Evolutionary conservation across 129 eudicot species (phyloP), one percentile per base, ranked within the genome.

Genomic region (Cynara cardunculus): DNA sequence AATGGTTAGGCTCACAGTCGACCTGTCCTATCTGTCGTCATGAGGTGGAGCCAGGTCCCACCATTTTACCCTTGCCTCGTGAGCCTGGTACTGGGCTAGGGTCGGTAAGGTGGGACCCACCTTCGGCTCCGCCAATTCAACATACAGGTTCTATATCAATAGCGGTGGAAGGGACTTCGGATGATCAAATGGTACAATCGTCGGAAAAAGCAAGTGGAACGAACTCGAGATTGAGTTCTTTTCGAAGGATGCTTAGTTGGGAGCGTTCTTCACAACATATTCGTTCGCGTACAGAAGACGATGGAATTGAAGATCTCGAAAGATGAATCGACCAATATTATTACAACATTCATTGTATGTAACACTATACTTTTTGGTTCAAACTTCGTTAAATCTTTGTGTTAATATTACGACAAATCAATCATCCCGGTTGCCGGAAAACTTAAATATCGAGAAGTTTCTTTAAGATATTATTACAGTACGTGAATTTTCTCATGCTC

Each of bases 21-120:
- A 92, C 89, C 1, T 92, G 97, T 62, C 97, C 97, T 0, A 72
- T 86, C 56, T 92, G 97, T 85, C 90, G 97, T 11, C 84, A 85
- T 7, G 86, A 81, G 71, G 97, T 85, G 8, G 86, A 88, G 78
- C 85, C 84, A n/a, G 71, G 83, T 41, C 81, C 22, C 6, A 71
- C 72, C 44, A 62, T 82, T 16, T 5, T 14, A 25, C 79, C 89
- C 3, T 87, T 87, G 76, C 86, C 87, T 9, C 77, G 89, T 56
- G 91, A 89, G 78, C 71, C 84, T 3, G 56, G 59, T 32, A 81
- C 80, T 4, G 85, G 88, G 65, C 39, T 75, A 12, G 65, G 61
- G 73, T 71, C 0, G n/a, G 65, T 59, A 37, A 67, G 74, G 61
- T 12, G 25, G 85, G 78, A 56, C 59, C 41, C 80, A 26, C 87